These are phyloP conservation scores for Thymus mandschuricus DNA, from an alignment of 257 asterid genomes.

Conservation along the genomic window DNA sequence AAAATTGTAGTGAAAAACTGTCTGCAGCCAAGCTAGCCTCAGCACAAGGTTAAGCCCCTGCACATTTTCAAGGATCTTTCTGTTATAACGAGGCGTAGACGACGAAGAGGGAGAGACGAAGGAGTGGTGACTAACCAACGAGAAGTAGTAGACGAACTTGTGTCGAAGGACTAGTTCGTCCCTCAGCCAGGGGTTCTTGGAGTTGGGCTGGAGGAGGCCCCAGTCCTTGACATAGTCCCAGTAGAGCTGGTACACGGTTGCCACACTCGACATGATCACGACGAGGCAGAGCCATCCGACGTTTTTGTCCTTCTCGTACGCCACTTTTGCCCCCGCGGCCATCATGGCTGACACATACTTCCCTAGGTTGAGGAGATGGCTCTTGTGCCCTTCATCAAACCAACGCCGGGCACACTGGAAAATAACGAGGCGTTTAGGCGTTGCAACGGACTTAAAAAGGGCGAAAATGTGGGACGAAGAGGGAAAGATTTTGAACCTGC, in stretches of 20 bases:
- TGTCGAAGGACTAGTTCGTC: constrained; percentile 74
- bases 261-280: constrained; percentile 64
- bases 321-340: constrained; percentile 95
- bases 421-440: neutral
- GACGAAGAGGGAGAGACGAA: no score
- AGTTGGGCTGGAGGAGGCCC: constrained; percentile 83
- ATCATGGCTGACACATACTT: constrained; percentile 96
- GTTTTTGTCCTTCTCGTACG: constrained; percentile 79
- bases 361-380: constrained; percentile 81
- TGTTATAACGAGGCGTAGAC: no score
- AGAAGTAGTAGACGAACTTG: constrained; percentile 75
- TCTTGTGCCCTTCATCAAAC: constrained; percentile 92
- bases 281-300: constrained; percentile 76
- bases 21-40: constrained; percentile 88
- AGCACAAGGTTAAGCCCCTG: constrained; percentile 82
- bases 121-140: constrained; percentile 51
- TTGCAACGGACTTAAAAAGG: neutral
- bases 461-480: neutral
- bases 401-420: constrained; percentile 90
- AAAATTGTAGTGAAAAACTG: constrained; percentile 78
- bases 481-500: constrained; percentile 56
- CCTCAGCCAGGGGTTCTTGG: constrained; percentile 96
- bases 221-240: constrained; percentile 98
- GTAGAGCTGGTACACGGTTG: constrained; percentile 86
- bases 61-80: constrained; percentile 19